These are phyloP conservation scores for Capronia epimyces DNA, from an alignment of 2,329 filamentous ascomycete species.

Conservation along the genomic window DNA sequence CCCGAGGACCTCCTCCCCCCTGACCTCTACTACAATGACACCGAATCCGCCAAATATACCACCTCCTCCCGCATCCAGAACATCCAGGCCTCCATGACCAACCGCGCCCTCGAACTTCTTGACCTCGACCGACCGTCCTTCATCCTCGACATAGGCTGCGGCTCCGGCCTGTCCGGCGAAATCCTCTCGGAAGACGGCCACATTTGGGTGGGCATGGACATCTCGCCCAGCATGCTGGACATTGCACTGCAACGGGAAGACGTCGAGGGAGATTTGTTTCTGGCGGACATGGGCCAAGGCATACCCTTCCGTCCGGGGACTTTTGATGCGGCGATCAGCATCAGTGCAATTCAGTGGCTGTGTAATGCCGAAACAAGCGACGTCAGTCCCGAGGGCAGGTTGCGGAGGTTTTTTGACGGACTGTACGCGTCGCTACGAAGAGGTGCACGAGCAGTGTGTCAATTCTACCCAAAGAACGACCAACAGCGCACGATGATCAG, in stretches of 20 bases:
- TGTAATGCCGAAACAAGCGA: conserved; percentile 72
- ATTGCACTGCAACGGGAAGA: conserved; percentile 78
- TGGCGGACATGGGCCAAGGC: conserved; percentile 92
- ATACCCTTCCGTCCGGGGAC: conserved; percentile 86
- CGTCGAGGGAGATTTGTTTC: conserved; percentile 85
- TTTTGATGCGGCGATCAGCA: conserved; percentile 92
- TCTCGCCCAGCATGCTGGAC: conserved; percentile 93
- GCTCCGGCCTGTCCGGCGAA: conserved; percentile 87
- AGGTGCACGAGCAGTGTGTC: conserved; percentile 85
- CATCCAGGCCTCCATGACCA: conserved; percentile 91
- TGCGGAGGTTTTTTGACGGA: conserved; percentile 86
- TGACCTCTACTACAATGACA: conserved; percentile 95
- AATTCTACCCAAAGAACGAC: conserved; percentile 98
- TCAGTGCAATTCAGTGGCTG: conserved; percentile 96
- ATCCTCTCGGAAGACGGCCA: conserved; percentile 83
- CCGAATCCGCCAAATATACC: conserved; percentile 94
- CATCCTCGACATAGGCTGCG: conserved; percentile 95
- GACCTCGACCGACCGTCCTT: conserved; percentile 72
- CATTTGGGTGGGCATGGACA: conserved; percentile 95
- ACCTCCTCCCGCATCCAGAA: conserved; percentile 91
- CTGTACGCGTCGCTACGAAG: conserved; percentile 77
- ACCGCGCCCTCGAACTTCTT: conserved; percentile 86
- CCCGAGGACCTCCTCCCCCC: conserved; percentile 95
- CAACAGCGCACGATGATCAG: conserved; percentile 88
- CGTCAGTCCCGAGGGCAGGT: conserved; percentile 69